phyloP scores from a whole-genome alignment of 371 early-diverging fungal genomes.

The Batkoa obscura region DNA sequence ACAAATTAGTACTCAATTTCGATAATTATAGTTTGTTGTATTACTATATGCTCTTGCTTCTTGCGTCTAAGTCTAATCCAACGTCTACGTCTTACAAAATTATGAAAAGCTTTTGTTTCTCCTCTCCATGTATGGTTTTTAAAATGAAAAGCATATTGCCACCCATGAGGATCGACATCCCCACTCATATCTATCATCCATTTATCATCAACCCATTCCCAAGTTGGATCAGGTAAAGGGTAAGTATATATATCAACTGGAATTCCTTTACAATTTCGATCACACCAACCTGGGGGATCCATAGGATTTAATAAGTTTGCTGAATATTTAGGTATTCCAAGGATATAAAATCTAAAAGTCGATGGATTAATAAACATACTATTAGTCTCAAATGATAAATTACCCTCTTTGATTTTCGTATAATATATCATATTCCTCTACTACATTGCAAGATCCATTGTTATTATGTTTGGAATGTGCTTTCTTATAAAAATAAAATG shows the following conservation, averaged over 20 bases:
- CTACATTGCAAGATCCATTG: not conserved
- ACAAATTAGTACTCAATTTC: not conserved
- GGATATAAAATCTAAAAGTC: constrained; percentile 19
- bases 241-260: constrained; percentile 27
- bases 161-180: constrained; percentile 35
- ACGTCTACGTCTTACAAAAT: constrained; percentile 37
- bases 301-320: constrained; percentile 35
- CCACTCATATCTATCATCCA: constrained; percentile 51
- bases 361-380: not conserved
- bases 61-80: constrained; percentile 32
- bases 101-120: constrained; percentile 28
- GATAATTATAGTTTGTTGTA: too few species aligned
- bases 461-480: not conserved
- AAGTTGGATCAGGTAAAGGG: constrained; percentile 34
- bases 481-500: not conserved
- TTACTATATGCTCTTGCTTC: constrained; percentile 9
- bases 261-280: constrained; percentile 22
- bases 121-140: constrained; percentile 27
- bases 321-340: constrained; percentile 28
- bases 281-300: constrained; percentile 40
- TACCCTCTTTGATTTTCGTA: constrained; percentile 35
- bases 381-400: not conserved
- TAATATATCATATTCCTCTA: constrained; percentile 21
- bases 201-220: constrained; percentile 34
- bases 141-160: constrained; percentile 10